A percentile compares a stretch with the other conserved stretches of the same genome.
Conservation (phyloP, 2,329 filamentous ascomycete genomes). For the Podosphaera leucotricha region DNA sequence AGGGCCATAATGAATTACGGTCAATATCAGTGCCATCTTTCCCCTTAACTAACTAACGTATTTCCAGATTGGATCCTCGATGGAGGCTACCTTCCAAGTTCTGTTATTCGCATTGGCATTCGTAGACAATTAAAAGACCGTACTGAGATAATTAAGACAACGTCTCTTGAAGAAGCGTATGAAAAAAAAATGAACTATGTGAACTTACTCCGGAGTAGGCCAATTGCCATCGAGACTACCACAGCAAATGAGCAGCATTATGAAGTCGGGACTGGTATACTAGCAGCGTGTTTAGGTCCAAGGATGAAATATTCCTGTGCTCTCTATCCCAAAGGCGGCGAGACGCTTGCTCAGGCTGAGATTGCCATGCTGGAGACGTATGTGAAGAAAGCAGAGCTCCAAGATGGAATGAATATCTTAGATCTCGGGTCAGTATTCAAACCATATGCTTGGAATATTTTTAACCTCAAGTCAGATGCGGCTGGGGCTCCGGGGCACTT, state of each 20-base stretch:
- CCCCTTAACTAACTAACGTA: neutral
- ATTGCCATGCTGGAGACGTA: slow-evolving; percentile 41
- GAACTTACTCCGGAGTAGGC: slow-evolving; percentile 29
- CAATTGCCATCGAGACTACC: slow-evolving; percentile 44
- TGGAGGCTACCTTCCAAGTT: slow-evolving; percentile 37
- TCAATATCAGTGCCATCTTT: neutral
- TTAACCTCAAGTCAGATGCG: slow-evolving; percentile 25
- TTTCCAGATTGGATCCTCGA: slow-evolving; percentile 33
- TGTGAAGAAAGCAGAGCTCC: slow-evolving; percentile 27
- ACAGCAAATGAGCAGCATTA: slow-evolving; percentile 48
- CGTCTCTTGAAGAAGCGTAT: slow-evolving; percentile 27
- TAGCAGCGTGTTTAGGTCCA: slow-evolving; percentile 36
- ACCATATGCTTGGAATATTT: neutral
- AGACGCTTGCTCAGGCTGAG: slow-evolving; percentile 43
- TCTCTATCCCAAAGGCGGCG: slow-evolving; percentile 36
- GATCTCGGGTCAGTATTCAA: slow-evolving; percentile 9
- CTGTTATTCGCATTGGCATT: slow-evolving; percentile 40
- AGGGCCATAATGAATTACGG: neutral
- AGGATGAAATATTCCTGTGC: slow-evolving; percentile 52
- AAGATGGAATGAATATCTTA: slow-evolving; percentile 16
- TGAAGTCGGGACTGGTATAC: slow-evolving; percentile 42
- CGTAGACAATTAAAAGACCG: slow-evolving; percentile 40
- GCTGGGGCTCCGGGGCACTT: slow-evolving; percentile 42
- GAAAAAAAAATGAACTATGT: slow-evolving; percentile 41
- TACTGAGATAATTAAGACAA: slow-evolving; percentile 27